Conservation (phyloP, 306 rosid genomes). For the Herpetospermum pedunculosum region DNA sequence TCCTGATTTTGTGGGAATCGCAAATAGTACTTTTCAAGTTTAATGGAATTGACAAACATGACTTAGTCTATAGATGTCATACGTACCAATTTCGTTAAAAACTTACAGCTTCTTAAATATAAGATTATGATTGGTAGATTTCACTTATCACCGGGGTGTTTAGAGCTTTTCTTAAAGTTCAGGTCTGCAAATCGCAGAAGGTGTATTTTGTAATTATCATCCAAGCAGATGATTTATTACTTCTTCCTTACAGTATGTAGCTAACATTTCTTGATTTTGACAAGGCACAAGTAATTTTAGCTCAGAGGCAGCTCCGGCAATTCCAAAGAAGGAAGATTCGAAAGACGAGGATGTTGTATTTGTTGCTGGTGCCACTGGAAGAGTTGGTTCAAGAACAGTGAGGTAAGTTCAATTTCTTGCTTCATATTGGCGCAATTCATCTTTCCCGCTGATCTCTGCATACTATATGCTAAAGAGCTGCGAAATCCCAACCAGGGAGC, state of each 20-base stretch:
- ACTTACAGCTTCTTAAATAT: background rate
- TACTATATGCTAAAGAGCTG: conserved; percentile 7
- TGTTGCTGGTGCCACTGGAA: conserved; percentile 98
- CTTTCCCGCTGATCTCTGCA: background rate
- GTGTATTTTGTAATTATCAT: background rate
- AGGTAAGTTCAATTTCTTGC: conserved; percentile 34
- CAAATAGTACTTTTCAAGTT: background rate
- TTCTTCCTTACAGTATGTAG: background rate
- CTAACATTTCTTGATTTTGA: conserved; percentile 15
- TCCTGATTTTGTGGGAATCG: background rate
- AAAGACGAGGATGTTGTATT: conserved; percentile 71
- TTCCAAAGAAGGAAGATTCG: conserved; percentile 27
- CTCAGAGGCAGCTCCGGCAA: conserved; percentile 24
- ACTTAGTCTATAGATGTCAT: background rate
- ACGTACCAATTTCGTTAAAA: background rate
- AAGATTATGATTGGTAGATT: background rate
- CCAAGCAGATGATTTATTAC: background rate
- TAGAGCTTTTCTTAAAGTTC: background rate
- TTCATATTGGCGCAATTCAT: conserved; percentile 3
- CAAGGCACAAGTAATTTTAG: conserved; percentile 37
- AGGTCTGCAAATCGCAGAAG: background rate
- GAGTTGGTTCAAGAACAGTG: conserved; percentile 88
- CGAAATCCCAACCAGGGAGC: conserved; percentile 57
- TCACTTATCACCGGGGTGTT: background rate
- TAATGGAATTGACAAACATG: background rate